phyloP scores from a whole-genome alignment of 352 stramenopile species.

The Globisporangium recalcitrans region DNA sequence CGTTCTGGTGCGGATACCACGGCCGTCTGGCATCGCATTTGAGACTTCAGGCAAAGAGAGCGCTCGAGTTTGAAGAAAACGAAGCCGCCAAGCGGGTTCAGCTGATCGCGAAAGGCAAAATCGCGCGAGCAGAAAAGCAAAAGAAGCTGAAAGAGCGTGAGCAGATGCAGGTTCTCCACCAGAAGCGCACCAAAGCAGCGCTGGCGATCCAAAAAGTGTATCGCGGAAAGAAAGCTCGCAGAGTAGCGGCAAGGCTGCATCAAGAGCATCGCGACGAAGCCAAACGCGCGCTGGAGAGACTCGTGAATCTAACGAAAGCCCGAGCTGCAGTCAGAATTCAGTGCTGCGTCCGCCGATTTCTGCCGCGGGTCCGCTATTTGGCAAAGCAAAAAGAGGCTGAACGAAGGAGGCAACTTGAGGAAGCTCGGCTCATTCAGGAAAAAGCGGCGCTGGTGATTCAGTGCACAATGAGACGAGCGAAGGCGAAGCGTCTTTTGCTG shows the following conservation, averaged over 20 bases:
- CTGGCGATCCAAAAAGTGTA: conserved; percentile 61
- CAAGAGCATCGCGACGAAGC: conserved; percentile 42
- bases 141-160: conserved; percentile 25
- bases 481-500: conserved; percentile 34
- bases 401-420: conserved; percentile 21
- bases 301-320: conserved; percentile 54
- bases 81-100: conserved; percentile 63
- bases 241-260: conserved; percentile 28
- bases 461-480: conserved; percentile 42
- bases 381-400: conserved; percentile 28
- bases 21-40: conserved; percentile 56
- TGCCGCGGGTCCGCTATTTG: conserved; percentile 35
- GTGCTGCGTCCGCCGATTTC: conserved; percentile 50
- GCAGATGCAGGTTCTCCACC: conserved; percentile 22
- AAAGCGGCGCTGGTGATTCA: conserved; percentile 64
- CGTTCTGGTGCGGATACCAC: conserved; percentile 69
- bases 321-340: conserved; percentile 68
- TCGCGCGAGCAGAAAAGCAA: conserved; percentile 34
- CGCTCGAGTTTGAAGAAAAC: conserved; percentile 46
- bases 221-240: conserved; percentile 49
- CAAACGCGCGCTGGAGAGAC: conserved; percentile 41
- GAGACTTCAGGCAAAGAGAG: conserved; percentile 40
- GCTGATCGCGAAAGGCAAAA: conserved; percentile 40
- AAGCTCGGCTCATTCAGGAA: conserved; percentile 28
- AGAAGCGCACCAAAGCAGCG: conserved; percentile 32